These are phyloP conservation scores for Fusarium poae DNA, from an alignment of 2,329 filamentous ascomycete species.

Conservation along the genomic window DNA sequence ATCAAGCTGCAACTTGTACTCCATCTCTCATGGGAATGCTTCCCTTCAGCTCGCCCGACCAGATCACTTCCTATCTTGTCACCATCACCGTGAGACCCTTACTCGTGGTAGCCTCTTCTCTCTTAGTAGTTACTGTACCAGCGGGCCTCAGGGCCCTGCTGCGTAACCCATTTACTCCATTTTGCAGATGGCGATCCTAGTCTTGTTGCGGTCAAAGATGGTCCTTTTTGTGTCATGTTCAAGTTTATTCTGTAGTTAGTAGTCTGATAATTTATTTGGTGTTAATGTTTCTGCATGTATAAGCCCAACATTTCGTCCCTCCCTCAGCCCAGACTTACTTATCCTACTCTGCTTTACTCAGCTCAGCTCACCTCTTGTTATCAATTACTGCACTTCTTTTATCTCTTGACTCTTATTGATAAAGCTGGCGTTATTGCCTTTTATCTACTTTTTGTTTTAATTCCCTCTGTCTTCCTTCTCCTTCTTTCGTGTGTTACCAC, in stretches of 20 bases:
- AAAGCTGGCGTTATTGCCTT: constrained; percentile 13
- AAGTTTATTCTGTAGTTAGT: constrained; percentile 19
- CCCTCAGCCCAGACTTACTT: not conserved
- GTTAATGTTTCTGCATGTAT: constrained; percentile 14
- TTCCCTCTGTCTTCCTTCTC: not conserved
- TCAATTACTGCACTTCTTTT: constrained; percentile 1
- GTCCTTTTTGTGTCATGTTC: constrained; percentile 18
- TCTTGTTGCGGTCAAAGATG: constrained; percentile 27
- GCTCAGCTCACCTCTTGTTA: constrained; percentile 16
- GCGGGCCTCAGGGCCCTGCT: constrained; percentile 34
- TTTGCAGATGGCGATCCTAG: constrained; percentile 25
- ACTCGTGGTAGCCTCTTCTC: constrained; percentile 5
- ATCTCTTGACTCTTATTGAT: constrained; percentile 1
- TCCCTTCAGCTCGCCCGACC: constrained; percentile 28
- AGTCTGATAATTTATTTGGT: constrained; percentile 17
- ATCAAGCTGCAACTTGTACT: constrained; percentile 34
- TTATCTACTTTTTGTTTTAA: constrained; percentile 1
- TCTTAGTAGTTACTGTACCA: constrained; percentile 7
- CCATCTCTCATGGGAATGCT: constrained; percentile 1
- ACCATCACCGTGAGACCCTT: constrained; percentile 25
- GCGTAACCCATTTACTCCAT: constrained; percentile 22
- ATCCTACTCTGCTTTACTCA: not conserved
- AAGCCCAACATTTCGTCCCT: constrained; percentile 32
- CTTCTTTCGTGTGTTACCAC: not conserved
- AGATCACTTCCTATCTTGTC: constrained; percentile 34